Evolutionary conservation across 306 rosid species (phyloP).

Genomic region (Boehmeria nivea): DNA sequence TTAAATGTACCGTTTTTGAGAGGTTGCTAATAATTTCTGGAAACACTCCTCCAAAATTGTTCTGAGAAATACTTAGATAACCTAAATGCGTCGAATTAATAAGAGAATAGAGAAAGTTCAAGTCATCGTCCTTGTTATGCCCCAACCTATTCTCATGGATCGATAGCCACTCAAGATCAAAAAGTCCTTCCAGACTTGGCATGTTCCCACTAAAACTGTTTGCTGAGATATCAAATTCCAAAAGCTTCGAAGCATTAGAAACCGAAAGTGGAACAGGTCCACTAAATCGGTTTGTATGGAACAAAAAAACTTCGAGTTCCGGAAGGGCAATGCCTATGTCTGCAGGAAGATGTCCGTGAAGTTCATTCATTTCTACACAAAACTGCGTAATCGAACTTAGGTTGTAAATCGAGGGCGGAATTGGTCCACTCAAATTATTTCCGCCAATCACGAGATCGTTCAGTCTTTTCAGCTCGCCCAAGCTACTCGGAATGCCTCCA

Average conservation of each 20-base stretch:
- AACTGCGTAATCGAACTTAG: slow-evolving; percentile 6
- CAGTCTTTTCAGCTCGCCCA: slow-evolving; percentile 20
- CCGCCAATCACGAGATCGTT: background rate
- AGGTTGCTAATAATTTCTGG: slow-evolving; percentile 26
- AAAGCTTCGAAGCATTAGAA: slow-evolving; percentile 24
- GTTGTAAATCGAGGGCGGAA: slow-evolving; percentile 27
- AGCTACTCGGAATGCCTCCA: slow-evolving; percentile 25
- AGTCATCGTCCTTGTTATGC: slow-evolving; percentile 12
- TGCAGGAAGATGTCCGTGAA: slow-evolving; percentile 26
- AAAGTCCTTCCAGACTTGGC: slow-evolving; percentile 6
- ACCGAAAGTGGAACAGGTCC: slow-evolving; percentile 21
- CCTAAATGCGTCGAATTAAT: slow-evolving; percentile 19
- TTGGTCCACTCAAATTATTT: slow-evolving; percentile 18
- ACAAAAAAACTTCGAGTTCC: slow-evolving; percentile 1
- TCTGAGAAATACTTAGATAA: background rate
- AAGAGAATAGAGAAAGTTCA: slow-evolving; percentile 20
- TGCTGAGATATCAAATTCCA: background rate
- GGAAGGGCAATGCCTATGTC: slow-evolving; percentile 17
- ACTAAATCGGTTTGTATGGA: slow-evolving; percentile 10
- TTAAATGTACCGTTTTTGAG: slow-evolving; percentile 9
- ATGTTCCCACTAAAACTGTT: slow-evolving; percentile 22
- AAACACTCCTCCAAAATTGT: slow-evolving; percentile 22
- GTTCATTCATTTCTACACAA: background rate
- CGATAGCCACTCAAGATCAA: background rate
- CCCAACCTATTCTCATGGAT: slow-evolving; percentile 13